A percentile compares a stretch with the other conserved stretches of the same genome.
Conservation (phyloP, 2,329 filamentous ascomycete genomes). For the Colletotrichum sansevieriae region DNA sequence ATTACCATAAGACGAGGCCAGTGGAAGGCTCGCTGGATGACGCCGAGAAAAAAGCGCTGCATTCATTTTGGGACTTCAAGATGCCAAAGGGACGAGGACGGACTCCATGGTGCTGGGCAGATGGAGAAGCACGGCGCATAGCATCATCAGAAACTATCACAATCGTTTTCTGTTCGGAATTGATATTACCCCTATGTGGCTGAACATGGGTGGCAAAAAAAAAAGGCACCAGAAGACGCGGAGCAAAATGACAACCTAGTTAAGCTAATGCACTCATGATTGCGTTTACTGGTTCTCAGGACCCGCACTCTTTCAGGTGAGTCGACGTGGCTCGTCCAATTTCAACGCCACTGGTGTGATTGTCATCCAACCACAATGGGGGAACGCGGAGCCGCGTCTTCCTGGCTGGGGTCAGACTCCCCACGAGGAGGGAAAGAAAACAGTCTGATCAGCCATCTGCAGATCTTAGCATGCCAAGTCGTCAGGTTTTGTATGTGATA, state of each 20-base stretch:
- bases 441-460: constrained; percentile 37
- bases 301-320: constrained; percentile 38
- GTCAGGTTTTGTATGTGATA: constrained; percentile 9
- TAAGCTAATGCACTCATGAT: constrained; percentile 31
- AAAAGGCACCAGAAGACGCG: not conserved
- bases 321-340: constrained; percentile 37
- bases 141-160: constrained; percentile 17
- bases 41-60: not conserved
- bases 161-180: constrained; percentile 17
- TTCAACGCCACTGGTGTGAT: constrained; percentile 30
- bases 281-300: constrained; percentile 19
- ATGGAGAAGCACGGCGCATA: constrained; percentile 11
- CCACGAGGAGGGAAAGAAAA: constrained; percentile 9
- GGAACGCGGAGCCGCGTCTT: constrained; percentile 33
- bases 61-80: too few species aligned
- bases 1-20: not conserved
- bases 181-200: not conserved
- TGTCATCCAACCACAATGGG: constrained; percentile 39
- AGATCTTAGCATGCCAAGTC: constrained; percentile 9
- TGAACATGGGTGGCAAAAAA: too few species aligned
- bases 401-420: not conserved
- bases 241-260: not conserved
- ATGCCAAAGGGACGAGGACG: constrained; percentile 1
- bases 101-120: not conserved
- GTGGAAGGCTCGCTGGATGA: not conserved